A percentile compares a stretch with the other conserved stretches of the same genome.
Conservation (phyloP, 805 yeast genomes). For the Candida nanaspora region DNA sequence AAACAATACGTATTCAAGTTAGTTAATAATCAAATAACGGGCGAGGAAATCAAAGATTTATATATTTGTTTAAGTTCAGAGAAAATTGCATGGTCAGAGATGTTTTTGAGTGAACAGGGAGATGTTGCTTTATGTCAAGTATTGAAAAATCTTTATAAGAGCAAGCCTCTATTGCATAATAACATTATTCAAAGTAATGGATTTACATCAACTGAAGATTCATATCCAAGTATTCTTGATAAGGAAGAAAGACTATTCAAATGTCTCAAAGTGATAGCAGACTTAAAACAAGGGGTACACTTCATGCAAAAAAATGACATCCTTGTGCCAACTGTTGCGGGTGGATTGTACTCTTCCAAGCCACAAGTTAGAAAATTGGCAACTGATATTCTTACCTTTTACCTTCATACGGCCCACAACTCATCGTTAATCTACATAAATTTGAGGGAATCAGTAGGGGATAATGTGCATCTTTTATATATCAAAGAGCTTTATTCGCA, state of each 20-base stretch:
- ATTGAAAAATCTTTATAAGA: slow-evolving; percentile 32
- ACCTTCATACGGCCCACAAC: slow-evolving; percentile 24
- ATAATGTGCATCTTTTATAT: slow-evolving; percentile 26
- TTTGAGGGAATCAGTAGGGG: slow-evolving; percentile 21
- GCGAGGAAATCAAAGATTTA: slow-evolving; percentile 68
- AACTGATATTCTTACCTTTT: slow-evolving; percentile 67
- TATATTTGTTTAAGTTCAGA: slow-evolving; percentile 93
- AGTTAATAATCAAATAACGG: slow-evolving; percentile 59
- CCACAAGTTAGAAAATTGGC: slow-evolving; percentile 78
- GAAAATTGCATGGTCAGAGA: slow-evolving; percentile 67
- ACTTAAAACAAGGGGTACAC: slow-evolving; percentile 63
- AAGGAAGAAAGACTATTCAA: slow-evolving; percentile 73
- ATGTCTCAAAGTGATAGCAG: slow-evolving; percentile 75
- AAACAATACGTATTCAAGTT: slow-evolving; percentile 70
- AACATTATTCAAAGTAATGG: neutral
- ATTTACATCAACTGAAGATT: slow-evolving; percentile 25
- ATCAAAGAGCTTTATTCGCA: slow-evolving; percentile 18
- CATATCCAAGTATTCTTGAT: slow-evolving; percentile 34
- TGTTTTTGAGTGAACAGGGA: slow-evolving; percentile 80
- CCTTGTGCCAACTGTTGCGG: slow-evolving; percentile 63
- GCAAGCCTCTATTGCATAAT: slow-evolving; percentile 18
- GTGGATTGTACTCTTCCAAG: slow-evolving; percentile 72
- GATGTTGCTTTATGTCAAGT: slow-evolving; percentile 80
- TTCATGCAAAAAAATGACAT: slow-evolving; percentile 47
- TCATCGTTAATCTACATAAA: slow-evolving; percentile 16